Evolutionary conservation across 306 rosid genomes (phyloP).

Genomic region (Astragalus membranaceus): DNA sequence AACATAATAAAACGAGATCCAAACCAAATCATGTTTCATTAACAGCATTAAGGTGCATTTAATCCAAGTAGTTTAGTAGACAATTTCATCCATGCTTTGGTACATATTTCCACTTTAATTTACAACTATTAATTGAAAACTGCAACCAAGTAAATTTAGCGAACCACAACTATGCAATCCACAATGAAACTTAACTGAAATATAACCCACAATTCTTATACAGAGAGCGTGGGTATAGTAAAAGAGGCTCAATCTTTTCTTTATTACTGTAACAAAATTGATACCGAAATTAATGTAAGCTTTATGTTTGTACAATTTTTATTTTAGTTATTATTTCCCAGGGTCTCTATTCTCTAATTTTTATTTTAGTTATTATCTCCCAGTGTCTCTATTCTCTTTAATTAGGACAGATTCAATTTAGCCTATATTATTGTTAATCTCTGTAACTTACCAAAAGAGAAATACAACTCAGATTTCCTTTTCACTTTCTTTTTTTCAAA

Average conservation of each 20-base stretch:
- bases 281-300: not conserved
- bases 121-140: not conserved
- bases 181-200: not conserved
- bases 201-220: not conserved
- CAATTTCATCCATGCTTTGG: not conserved
- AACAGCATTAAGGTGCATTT: not conserved
- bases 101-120: not conserved
- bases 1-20: not conserved
- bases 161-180: not conserved
- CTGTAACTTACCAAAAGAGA: no score
- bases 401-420: no score
- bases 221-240: not conserved
- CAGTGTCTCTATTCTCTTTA: not conserved
- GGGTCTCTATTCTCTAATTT: no score
- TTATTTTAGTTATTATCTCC: no score
- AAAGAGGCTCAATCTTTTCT: not conserved
- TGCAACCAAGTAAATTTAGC: not conserved
- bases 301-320: not conserved
- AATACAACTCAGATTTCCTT: no score
- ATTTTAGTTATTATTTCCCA: not conserved
- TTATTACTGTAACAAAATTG: not conserved
- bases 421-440: no score
- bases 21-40: not conserved
- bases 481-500: not conserved
- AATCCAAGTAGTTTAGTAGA: conserved; percentile 3